phyloP scores from a whole-genome alignment of 768 basidiomycete species.

The Leccinum obscurum region DNA sequence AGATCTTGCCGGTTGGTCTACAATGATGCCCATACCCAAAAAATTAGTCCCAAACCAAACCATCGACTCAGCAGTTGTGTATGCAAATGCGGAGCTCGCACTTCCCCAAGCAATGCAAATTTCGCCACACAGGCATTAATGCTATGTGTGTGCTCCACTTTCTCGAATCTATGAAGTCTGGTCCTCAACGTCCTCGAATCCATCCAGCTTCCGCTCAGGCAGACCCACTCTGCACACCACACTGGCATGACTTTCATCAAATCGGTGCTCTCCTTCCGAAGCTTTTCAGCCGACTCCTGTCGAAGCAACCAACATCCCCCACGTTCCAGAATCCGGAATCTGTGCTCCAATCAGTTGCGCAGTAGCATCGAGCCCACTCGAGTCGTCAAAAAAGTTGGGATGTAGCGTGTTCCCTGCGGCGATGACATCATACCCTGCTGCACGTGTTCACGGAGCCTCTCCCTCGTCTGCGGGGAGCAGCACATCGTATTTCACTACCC shows the following conservation, averaged over 20 bases:
- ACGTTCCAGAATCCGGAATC: not conserved
- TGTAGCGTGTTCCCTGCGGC: constrained; percentile 1
- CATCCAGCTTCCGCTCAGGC: too few species aligned
- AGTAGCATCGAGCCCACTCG: not conserved
- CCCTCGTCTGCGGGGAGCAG: not conserved
- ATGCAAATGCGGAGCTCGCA: too few species aligned
- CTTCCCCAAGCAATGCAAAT: too few species aligned
- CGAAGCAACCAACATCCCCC: constrained; percentile 1
- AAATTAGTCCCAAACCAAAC: too few species aligned
- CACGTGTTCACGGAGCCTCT: not conserved
- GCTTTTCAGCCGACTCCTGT: not conserved
- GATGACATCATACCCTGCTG: constrained; percentile 7
- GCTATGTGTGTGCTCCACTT: too few species aligned
- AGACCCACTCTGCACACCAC: too few species aligned
- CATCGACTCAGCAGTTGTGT: too few species aligned
- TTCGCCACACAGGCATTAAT: too few species aligned
- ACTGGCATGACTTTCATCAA: constrained; percentile 6
- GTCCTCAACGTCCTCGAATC: too few species aligned
- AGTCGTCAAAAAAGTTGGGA: constrained; percentile 9
- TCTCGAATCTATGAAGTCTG: too few species aligned
- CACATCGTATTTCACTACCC: not conserved
- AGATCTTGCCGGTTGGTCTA: too few species aligned
- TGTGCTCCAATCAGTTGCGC: constrained; percentile 1
- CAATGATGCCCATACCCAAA: too few species aligned
- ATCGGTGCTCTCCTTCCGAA: not conserved